These are phyloP conservation scores for Marasmius oreades DNA, from an alignment of 1,284 basidiomycete species.

Conservation along the genomic window DNA sequence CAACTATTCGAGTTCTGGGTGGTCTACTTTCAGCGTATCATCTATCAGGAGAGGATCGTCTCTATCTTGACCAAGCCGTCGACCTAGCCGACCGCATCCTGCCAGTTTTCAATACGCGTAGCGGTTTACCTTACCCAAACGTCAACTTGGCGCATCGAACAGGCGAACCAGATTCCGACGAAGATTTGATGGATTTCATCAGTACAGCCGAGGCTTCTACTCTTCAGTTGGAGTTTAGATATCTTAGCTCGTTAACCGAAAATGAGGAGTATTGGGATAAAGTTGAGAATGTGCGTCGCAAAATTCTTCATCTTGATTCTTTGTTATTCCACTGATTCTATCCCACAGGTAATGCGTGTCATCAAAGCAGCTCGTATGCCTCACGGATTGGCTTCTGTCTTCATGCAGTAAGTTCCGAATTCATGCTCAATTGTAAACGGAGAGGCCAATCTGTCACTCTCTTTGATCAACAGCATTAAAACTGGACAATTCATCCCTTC, in stretches of 20 bases:
- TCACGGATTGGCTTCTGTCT: conserved; percentile 82
- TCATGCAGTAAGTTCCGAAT: conserved; percentile 60
- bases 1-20: conserved; percentile 43
- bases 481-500: conserved; percentile 71
- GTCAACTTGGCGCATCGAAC: conserved; percentile 70
- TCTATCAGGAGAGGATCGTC: conserved; percentile 56
- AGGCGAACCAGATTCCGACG: conserved; percentile 68
- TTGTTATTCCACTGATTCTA: conserved; percentile 6
- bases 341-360: conserved; percentile 64
- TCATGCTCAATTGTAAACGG: not conserved
- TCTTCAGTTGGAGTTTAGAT: conserved; percentile 87
- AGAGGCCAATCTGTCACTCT: not conserved
- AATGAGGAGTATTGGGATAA: conserved; percentile 80
- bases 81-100: conserved; percentile 86
- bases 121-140: conserved; percentile 79
- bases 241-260: conserved; percentile 79
- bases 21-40: conserved; percentile 79
- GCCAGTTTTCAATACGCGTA: conserved; percentile 79
- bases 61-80: conserved; percentile 74
- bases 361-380: conserved; percentile 61
- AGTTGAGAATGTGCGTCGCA: conserved; percentile 59
- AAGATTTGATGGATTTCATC: conserved; percentile 62
- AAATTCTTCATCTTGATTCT: not conserved
- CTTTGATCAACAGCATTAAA: conserved; percentile 43
- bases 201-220: conserved; percentile 86